phyloP scores from a whole-genome alignment of 805 yeast genomes.

The Torulaspora franciscae region DNA sequence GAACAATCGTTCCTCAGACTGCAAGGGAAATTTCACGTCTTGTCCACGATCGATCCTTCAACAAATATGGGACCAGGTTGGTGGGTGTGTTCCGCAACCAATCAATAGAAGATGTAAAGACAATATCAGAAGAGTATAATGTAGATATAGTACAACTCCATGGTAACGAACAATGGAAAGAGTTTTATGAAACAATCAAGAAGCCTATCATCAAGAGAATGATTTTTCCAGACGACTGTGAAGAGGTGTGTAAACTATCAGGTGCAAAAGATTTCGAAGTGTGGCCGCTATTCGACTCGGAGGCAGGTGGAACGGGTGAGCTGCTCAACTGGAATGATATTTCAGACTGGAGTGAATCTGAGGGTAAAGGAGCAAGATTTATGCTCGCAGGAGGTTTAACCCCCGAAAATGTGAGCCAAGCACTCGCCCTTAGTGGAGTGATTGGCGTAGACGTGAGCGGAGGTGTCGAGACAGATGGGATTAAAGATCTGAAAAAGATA shows the following conservation, averaged over 20 bases:
- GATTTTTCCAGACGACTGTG: conserved; percentile 51
- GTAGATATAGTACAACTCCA: conserved; percentile 86
- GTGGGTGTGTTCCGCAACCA: conserved; percentile 94
- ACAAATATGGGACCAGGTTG: conserved; percentile 54
- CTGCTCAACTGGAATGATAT: conserved; percentile 66
- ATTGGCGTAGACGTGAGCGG: conserved; percentile 92
- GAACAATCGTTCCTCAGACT: conserved; percentile 52
- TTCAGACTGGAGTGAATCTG: conserved; percentile 37
- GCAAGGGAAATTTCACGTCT: conserved; percentile 46
- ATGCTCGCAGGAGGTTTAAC: conserved; percentile 87
- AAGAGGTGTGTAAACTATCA: conserved; percentile 28
- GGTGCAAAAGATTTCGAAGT: conserved; percentile 37
- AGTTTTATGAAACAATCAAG: conserved; percentile 35
- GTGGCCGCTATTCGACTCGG: conserved; percentile 74
- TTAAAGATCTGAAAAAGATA: conserved; percentile 65
- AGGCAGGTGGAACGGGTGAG: conserved; percentile 87
- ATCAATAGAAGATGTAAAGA: conserved; percentile 53
- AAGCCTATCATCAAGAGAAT: conserved; percentile 72
- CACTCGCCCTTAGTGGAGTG: conserved; percentile 51
- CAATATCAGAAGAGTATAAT: conserved; percentile 38
- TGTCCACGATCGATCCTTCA: conserved; percentile 38
- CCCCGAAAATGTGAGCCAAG: conserved; percentile 62
- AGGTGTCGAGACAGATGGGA: conserved; percentile 82
- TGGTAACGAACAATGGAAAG: conserved; percentile 52
- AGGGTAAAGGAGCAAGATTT: conserved; percentile 36